Evolutionary conservation across 352 stramenopile species (phyloP), one percentile per base, ranked within the genome.

Genomic region (Globisporangium recalcitrans): DNA sequence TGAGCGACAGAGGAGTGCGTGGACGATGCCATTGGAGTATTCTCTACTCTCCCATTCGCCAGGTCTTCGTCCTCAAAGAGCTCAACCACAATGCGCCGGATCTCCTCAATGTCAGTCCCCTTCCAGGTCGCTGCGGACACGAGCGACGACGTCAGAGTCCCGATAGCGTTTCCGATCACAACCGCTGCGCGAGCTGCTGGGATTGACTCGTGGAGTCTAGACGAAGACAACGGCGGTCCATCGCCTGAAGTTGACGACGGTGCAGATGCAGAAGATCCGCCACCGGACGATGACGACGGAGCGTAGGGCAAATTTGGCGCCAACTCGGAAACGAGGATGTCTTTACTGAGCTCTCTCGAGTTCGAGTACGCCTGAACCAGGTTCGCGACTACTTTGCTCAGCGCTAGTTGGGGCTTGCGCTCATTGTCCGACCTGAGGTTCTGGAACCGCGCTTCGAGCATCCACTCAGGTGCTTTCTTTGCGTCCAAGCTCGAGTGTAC

Each of bases 401-500:
- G 58, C 14, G 77, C 70, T n/a, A 91, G 60, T 21, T 74, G 71
- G 2, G 81, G 76, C 16, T 89, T 89, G 3, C 74, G 73, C 26
- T 77, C 58, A 27, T 83, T 86, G 6, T 85, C 64, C 0, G 71
- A 64, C 8, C 66, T 16, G 22, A 87, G 58, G 2, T 75, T 48
- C 31, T 82, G 62, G 26, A 90, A 90, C 2, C 65, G 70, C 22
- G 76, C 77, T 5, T 68, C 68, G 4, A 93, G 34, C 64, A 79
- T 77, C 84, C 84, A 93, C 19, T 86, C 64, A 16, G 82, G 82
- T 7, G 85, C 85, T 7, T 73, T 80, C 22, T 65, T 74, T 1
- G 83, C 77, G 52, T 91, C 76, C 36, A 94, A 62, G 1, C 82
- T 91, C 44, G 85, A 91, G 51, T 94, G 85, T 26, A 94, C 85